These are phyloP conservation scores for Raddia distichophylla DNA, from an alignment of 176 grass and related monocot species.

Conservation along the genomic window DNA sequence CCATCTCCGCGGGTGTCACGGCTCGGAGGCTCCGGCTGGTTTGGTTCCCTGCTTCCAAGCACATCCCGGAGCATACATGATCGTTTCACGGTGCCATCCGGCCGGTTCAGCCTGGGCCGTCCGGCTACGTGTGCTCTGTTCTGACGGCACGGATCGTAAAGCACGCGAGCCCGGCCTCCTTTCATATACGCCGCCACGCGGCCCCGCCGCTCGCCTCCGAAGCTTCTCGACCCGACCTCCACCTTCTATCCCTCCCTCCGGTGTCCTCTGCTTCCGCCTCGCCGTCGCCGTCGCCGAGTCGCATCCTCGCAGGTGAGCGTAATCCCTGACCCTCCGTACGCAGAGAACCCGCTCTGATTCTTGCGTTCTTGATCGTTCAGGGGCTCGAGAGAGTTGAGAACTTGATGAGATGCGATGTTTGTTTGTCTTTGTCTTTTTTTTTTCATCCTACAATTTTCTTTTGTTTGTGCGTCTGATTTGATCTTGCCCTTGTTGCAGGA, in stretches of 20 bases:
- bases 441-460: not conserved
- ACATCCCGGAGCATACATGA: no score
- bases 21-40: no score
- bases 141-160: constrained; percentile 52
- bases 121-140: no score
- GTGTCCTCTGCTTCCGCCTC: not conserved
- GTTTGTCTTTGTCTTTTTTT: not conserved
- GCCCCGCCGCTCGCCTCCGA: constrained; percentile 36
- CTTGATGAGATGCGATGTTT: not conserved
- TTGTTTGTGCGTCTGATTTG: not conserved
- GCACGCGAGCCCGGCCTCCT: not conserved
- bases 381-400: not conserved
- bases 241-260: not conserved
- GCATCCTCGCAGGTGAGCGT: constrained; percentile 36
- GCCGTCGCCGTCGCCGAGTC: constrained; percentile 9
- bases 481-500: constrained; percentile 26
- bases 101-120: no score
- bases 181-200: constrained; percentile 23
- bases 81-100: no score
- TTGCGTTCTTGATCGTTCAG: not conserved
- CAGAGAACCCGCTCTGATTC: not conserved
- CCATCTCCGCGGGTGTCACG: no score
- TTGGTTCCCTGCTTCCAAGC: no score
- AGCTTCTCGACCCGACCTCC: constrained; percentile 29
- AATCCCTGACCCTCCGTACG: not conserved